Evolutionary conservation across 2,329 filamentous ascomycete species (phyloP), one percentile per base, ranked within the genome.

Genomic region (Westerdykella ornata): DNA sequence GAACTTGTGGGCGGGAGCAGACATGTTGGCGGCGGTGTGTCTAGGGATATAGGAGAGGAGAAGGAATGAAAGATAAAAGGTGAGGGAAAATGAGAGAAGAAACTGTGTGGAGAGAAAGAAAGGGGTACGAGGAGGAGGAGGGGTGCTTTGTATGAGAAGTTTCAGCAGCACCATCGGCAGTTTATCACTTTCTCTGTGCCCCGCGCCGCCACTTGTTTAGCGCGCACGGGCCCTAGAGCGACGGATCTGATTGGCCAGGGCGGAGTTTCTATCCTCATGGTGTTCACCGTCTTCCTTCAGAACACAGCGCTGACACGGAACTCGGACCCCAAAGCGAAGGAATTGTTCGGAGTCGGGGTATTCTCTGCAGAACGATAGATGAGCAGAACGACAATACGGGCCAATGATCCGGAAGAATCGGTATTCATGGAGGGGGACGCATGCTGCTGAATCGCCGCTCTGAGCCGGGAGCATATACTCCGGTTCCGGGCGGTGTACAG

Each of bases 1-100:
- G 84, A 88, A 94, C 74, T 86, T 90, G 72, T 83, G 75, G 68
- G 88, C 88, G 74, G 88, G 88, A 65, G 86, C 85, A 78, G 63
- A 69, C 78, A 81, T 81, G 49, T 52, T 76, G 66, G 53, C 52
- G 62, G 60, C 22, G 48, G 39, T 15, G 16, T 41, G 37, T 38
- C 15, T 22, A 31, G 12, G 22, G 22, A 11, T 26, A 26, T 26
- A 26, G 9, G 3, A 9, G 12, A 37, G 39, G 31, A 12, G 19
- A 36, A 41, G 38, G 18, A 38, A 26, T 35, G 30, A 39, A 39
- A 19, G 42, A 20, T 49, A 39, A 38, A 37, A 43, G 34, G 43
- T 39, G 45, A 41, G 39, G 33, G 32, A 35, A 38, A 41, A 16
- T 31, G 41, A 41, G 48, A 38, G 34, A 41, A 42, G 44, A 42